A percentile compares a stretch with the other conserved stretches of the same genome.
Evolutionary conservation across 148 eudicot genomes (phyloP).

Genomic region (Diospyros lotus): DNA sequence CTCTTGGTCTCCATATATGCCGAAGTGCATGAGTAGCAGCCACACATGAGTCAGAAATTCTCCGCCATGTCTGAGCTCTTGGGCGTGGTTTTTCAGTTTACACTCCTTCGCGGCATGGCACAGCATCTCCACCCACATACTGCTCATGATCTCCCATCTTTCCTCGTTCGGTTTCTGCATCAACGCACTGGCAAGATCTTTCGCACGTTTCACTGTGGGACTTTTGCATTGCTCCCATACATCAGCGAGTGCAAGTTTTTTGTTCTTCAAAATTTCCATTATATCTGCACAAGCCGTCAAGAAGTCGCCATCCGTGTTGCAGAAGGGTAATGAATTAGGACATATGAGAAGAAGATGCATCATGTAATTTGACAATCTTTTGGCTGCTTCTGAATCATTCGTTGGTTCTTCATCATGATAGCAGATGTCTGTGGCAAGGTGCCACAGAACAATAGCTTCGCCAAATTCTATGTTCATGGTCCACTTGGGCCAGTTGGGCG

Average conservation of each 20-base stretch:
- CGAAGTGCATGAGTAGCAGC: slow-evolving; percentile 45
- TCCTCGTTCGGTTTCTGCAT: background rate
- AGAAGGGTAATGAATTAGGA: background rate
- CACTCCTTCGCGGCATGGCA: slow-evolving; percentile 38
- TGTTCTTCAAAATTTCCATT: background rate
- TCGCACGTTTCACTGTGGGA: background rate
- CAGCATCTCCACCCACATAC: slow-evolving; percentile 40
- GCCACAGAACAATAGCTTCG: slow-evolving; percentile 5
- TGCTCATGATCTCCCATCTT: slow-evolving; percentile 19
- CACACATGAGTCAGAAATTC: slow-evolving; percentile 45
- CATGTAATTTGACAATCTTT: background rate
- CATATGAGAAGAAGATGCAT: background rate
- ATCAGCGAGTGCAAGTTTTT: background rate
- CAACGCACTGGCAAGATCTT: background rate
- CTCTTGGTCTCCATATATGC: slow-evolving; percentile 33
- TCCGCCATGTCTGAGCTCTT: slow-evolving; percentile 42
- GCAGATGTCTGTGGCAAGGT: slow-evolving; percentile 3
- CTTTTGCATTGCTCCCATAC: too few relatives aligned
- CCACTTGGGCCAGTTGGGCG: too few relatives aligned
- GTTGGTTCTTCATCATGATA: background rate
- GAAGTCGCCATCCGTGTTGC: background rate
- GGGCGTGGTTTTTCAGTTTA: slow-evolving; percentile 32
- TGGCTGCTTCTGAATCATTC: background rate
- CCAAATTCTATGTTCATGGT: background rate
- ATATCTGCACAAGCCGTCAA: background rate